Percentiles rank a stretch among this genome's conserved stretches.
These are phyloP conservation scores for Cucurbita maxima DNA, from an alignment of 306 rosid genomes.

Conservation along the genomic window DNA sequence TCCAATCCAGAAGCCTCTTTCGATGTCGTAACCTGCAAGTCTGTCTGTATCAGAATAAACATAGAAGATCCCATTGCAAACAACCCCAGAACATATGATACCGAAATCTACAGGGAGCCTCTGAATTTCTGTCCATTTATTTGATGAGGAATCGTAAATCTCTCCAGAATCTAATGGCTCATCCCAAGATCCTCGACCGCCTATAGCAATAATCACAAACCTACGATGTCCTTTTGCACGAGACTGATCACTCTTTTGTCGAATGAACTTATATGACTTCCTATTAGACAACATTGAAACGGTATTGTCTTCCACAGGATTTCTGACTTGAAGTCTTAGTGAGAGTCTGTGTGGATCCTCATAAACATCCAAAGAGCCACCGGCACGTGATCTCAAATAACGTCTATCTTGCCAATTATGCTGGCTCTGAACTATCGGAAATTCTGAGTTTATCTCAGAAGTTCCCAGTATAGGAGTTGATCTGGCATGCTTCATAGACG, in stretches of 20 bases:
- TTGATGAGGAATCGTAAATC: slow-evolving; percentile 65
- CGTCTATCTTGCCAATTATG: slow-evolving; percentile 78
- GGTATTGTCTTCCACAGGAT: slow-evolving; percentile 41
- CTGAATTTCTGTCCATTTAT: slow-evolving; percentile 87
- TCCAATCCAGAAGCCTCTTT: slow-evolving; percentile 67
- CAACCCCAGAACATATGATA: slow-evolving; percentile 67
- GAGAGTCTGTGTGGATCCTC: slow-evolving; percentile 99
- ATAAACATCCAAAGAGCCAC: slow-evolving; percentile 74
- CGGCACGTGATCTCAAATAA: slow-evolving; percentile 1
- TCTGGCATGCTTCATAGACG: slow-evolving; percentile 83
- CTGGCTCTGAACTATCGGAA: slow-evolving; percentile 42
- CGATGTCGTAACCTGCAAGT: slow-evolving; percentile 76
- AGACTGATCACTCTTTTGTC: slow-evolving; percentile 56
- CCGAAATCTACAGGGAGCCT: slow-evolving; percentile 71
- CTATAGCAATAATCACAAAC: slow-evolving; percentile 70
- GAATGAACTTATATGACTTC: slow-evolving; percentile 54
- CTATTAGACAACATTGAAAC: slow-evolving; percentile 35
- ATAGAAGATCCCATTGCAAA: slow-evolving; percentile 73
- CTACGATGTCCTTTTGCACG: slow-evolving; percentile 44
- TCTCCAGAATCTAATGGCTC: slow-evolving; percentile 94
- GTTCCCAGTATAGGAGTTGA: slow-evolving; percentile 78
- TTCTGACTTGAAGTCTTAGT: slow-evolving; percentile 59
- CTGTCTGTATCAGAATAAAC: slow-evolving; percentile 86
- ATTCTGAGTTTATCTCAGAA: slow-evolving; percentile 52
- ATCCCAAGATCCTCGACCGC: slow-evolving; percentile 95